Evolutionary conservation across 148 eudicot genomes (phyloP).

Genomic region (Suaeda aralocaspica): DNA sequence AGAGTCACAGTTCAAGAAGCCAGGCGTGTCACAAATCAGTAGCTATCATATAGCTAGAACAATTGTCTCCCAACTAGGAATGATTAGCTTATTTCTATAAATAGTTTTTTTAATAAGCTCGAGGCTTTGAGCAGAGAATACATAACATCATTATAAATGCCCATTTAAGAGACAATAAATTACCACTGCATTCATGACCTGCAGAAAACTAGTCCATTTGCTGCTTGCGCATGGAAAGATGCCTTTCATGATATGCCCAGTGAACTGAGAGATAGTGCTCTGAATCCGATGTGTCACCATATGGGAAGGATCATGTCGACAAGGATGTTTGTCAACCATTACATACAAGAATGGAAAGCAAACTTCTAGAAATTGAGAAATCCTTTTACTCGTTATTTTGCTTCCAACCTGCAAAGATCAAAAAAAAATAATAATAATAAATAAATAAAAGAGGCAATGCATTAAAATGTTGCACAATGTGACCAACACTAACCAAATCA

Average conservation of each 20-base stretch:
- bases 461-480: slow-evolving; percentile 3
- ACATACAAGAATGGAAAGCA: slow-evolving; percentile 68
- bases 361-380: slow-evolving; percentile 63
- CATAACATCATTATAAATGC: not conserved
- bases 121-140: slow-evolving; percentile 2
- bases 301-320: slow-evolving; percentile 91
- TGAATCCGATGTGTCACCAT: slow-evolving; percentile 88
- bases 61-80: not conserved
- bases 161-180: not conserved
- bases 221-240: slow-evolving; percentile 32
- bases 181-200: slow-evolving; percentile 63
- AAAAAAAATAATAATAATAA: too few species aligned
- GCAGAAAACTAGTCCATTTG: slow-evolving; percentile 52
- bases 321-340: slow-evolving; percentile 77
- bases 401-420: slow-evolving; percentile 75
- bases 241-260: slow-evolving; percentile 44
- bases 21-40: not conserved
- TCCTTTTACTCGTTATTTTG: slow-evolving; percentile 76
- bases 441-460: not conserved
- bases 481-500: not conserved
- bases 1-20: not conserved
- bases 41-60: not conserved
- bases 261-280: slow-evolving; percentile 59
- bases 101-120: not conserved
- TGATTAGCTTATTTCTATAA: not conserved